Evolutionary conservation across 179 eudicot species (phyloP), one percentile per base, ranked within the genome.

Genomic region (Drosera spatulata): DNA sequence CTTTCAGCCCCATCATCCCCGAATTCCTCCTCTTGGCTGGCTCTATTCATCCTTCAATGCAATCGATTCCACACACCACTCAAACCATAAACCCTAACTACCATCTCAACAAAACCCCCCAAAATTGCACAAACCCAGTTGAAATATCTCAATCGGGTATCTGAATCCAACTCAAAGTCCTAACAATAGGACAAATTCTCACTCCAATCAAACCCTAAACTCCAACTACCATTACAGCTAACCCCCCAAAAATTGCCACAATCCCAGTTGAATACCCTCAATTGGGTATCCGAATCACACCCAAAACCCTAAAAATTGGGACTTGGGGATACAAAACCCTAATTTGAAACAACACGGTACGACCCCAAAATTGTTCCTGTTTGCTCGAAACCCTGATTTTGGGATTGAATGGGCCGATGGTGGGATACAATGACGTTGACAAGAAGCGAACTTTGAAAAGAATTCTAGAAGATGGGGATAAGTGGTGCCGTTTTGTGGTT

Each of bases 21-120:
- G 41, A 44, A 39, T 9, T 37, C 14, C 8, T 59, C 60, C 11
- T 71, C 79, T 59, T 75, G 71, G 42, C 38, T 61, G 0, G 67
- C 68, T 53, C 53, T 68, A 64, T 66, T 63, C 86, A 82, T 82
- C 50, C 57, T 71, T 4, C 66, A 53, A 13, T 55, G 14, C 3
- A 10, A 1, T 14, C 40, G 39, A 56, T 56, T 39, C 42, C 4
- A 7, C 11, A 10, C 44, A 39, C 43, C 59, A 56, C 40, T 56
- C 22, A 50, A 14, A 50, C 45, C 8, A 0, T 22, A 43, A 43
- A 43, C 8, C 45, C 45, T 7, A 43, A 43, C 45, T 43, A 7
- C 45, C 45, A 43, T 43, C 8, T 7, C 45, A 43, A 43, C 45
- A 4, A 43, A 43, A 47, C 12, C 11, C 0, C 0, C 6, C 4